Base-by-base conservation (phyloP, 768 basidiomycete genomes). In the Tricholomella constricta region DNA sequence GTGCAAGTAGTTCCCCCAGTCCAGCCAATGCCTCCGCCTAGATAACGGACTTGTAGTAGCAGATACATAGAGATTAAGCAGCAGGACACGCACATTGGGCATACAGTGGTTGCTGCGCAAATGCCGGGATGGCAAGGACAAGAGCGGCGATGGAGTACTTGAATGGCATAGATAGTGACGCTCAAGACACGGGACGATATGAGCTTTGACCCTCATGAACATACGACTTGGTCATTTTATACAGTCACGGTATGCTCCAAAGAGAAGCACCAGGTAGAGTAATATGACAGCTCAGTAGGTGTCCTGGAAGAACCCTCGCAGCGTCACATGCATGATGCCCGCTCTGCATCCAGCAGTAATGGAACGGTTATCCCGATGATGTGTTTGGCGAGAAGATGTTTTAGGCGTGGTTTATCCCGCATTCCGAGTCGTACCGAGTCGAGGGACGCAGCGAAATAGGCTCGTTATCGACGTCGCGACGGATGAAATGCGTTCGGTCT, bases 21-120 rank as follows among this genome's bases (percentile, higher is more conserved):
- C 70, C 71, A 76, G 3, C 69, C 68, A 15, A 62, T 61, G 25
- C 74, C 74, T 53, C 74, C 73, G 47, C 73, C 71, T 72, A 49
- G 20, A 48, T 20, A 23, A 44, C 20, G 48, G 43, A 26, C n/a
- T n/a, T n/a, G n/a, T n/a, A n/a, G n/a, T 14, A 45, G n/a, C 27
- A 10, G 14, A 4, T 26, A 20, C 4, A 22, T 34, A 23, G 14
- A 40, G 17, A 46, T 8, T 9, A 20, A 8, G 22, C 6, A 7
- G 29, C 27, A 3, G 14, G 20, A 7, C 9, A 55, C 66, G 29
- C 56, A 72, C 71, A 72, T 55, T 72, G 71, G 6, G 59, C 62
- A 46, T 62, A 68, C 4, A 63, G 35, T 22, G 62, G 64, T 17
- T 61, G 58, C 49, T 73, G 70, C 6, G 69, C 68, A 15, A 68